Evolutionary conservation across 179 eudicot species (phyloP).

Genomic region (Amaranthus tricolor): DNA sequence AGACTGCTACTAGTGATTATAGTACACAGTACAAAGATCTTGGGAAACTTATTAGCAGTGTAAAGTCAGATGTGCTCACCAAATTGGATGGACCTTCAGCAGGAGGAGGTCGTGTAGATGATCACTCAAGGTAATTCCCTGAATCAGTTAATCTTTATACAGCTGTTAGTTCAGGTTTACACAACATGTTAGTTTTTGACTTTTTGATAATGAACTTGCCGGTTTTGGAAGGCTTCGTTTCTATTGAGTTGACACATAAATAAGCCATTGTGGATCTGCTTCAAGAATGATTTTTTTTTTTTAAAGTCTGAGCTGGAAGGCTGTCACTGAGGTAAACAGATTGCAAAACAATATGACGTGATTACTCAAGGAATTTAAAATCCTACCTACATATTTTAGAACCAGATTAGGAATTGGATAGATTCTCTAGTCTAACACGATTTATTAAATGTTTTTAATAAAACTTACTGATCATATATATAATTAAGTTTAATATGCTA

Average conservation of each 20-base stretch:
- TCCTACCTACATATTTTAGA: too few relatives aligned
- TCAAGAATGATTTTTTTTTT: background rate
- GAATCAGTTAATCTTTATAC: background rate
- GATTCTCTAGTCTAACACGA: too few relatives aligned
- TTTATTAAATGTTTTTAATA: too few relatives aligned
- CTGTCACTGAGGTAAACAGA: background rate
- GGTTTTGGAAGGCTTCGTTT: background rate
- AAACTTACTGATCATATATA: too few relatives aligned
- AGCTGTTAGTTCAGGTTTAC: background rate
- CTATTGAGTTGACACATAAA: background rate
- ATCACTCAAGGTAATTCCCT: constrained; percentile 45
- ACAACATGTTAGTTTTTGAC: background rate
- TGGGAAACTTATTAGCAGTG: constrained; percentile 54
- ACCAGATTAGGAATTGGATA: too few relatives aligned
- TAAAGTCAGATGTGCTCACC: constrained; percentile 49
- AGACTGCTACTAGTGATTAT: constrained; percentile 50
- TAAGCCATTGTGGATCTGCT: background rate
- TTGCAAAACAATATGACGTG: background rate
- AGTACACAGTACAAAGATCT: constrained; percentile 64
- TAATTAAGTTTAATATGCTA: too few relatives aligned
- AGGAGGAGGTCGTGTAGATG: constrained; percentile 25
- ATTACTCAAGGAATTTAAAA: too few relatives aligned
- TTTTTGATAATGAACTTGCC: background rate
- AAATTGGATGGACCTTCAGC: constrained; percentile 45
- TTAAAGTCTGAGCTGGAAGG: background rate